These are phyloP conservation scores for Epichloe bromicola DNA, from an alignment of 2,329 filamentous ascomycete genomes.

Conservation along the genomic window DNA sequence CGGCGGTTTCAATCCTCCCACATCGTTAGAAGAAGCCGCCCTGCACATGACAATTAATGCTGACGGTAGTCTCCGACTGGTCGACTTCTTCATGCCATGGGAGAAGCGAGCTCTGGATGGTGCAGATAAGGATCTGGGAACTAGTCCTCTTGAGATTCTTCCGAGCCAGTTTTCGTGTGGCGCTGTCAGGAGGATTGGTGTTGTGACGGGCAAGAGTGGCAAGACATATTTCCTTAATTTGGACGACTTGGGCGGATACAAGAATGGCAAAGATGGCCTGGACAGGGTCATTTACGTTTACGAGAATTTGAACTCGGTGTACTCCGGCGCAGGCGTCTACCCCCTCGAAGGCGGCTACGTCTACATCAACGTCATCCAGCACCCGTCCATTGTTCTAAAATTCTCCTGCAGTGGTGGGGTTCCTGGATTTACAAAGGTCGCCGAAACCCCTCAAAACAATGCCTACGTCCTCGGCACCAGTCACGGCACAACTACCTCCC, in stretches of 20 bases:
- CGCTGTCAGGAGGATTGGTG: constrained; percentile 31
- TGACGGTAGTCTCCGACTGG: constrained; percentile 29
- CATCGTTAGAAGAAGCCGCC: constrained; percentile 31
- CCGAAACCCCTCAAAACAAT: constrained; percentile 34
- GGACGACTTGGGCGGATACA: constrained; percentile 27
- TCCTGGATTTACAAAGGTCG: constrained; percentile 40
- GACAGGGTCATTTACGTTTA: constrained; percentile 33
- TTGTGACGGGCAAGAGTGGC: constrained; percentile 37
- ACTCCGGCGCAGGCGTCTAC: constrained; percentile 33
- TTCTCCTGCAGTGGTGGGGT: constrained; percentile 39
- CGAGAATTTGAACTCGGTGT: constrained; percentile 31
- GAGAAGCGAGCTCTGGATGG: constrained; percentile 37
- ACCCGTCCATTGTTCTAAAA: constrained; percentile 43
- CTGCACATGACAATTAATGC: constrained; percentile 28
- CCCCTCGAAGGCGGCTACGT: constrained; percentile 35
- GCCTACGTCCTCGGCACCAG: constrained; percentile 41
- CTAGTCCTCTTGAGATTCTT: constrained; percentile 29
- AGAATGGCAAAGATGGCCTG: constrained; percentile 21
- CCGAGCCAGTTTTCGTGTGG: constrained; percentile 29
- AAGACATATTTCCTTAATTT: constrained; percentile 33
- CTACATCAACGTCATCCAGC: constrained; percentile 39
- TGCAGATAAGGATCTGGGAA: constrained; percentile 37
- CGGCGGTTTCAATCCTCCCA: constrained; percentile 24
- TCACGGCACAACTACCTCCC: constrained; percentile 42
- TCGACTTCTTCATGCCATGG: constrained; percentile 42